Evolutionary conservation across 352 stramenopile genomes (phyloP).

Genomic region (Globisporangium takayamanum): DNA sequence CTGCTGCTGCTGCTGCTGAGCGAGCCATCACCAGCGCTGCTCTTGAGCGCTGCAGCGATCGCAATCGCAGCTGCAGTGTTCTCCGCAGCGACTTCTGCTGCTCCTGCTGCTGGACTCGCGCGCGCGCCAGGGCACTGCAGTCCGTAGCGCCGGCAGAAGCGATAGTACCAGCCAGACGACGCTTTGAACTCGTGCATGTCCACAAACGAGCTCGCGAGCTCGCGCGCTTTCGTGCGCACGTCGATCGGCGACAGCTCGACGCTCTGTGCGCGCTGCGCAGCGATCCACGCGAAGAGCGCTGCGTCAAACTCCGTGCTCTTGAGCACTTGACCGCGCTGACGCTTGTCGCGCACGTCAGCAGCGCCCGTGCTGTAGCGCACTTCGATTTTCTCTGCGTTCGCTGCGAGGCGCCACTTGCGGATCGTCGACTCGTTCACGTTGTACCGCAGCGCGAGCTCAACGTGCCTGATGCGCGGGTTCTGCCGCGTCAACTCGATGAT

Average conservation of each 20-base stretch:
- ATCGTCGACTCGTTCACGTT: conserved; percentile 56
- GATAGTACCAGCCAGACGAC: conserved; percentile 50
- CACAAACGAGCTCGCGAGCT: conserved; percentile 22
- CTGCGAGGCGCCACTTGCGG: conserved; percentile 38
- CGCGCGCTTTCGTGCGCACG: conserved; percentile 29
- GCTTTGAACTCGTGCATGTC: conserved; percentile 47
- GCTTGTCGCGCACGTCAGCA: conserved; percentile 22
- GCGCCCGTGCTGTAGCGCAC: conserved; percentile 31
- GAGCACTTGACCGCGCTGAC: conserved; percentile 33
- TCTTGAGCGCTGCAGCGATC: background rate
- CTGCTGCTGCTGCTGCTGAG: too few relatives aligned
- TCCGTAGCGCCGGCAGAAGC: conserved; percentile 39
- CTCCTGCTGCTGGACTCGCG: background rate
- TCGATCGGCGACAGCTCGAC: conserved; percentile 19
- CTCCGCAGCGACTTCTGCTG: background rate
- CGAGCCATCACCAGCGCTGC: too few relatives aligned
- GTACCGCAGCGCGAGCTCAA: conserved; percentile 41
- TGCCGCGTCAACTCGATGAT: conserved; percentile 47
- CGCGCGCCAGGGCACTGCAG: conserved; percentile 14
- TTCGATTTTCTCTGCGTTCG: conserved; percentile 33
- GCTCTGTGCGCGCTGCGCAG: conserved; percentile 13
- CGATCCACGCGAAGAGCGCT: conserved; percentile 34
- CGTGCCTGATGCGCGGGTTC: conserved; percentile 40
- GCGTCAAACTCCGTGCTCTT: conserved; percentile 34
- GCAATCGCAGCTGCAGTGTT: background rate